Percentiles rank a stretch among this genome's conserved stretches.
phyloP scores from a whole-genome alignment of 2,329 filamentous ascomycete genomes.

The Didymella exigua region DNA sequence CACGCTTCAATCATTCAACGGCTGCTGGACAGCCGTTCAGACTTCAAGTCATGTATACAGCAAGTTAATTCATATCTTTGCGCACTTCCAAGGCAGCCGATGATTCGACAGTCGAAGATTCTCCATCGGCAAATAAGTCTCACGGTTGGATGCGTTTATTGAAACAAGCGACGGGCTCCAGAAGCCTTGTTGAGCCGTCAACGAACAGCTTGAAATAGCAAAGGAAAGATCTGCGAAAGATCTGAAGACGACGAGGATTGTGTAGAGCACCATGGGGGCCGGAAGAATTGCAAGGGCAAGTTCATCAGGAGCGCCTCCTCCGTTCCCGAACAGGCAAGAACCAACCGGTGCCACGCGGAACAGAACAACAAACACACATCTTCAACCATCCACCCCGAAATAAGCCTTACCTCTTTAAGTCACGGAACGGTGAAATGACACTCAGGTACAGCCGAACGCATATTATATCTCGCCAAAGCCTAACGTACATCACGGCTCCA shows the following conservation, averaged over 20 bases:
- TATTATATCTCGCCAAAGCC: not conserved
- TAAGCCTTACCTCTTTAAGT: not conserved
- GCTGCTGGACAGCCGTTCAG: not conserved
- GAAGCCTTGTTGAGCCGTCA: not conserved
- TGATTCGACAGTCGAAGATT: no score
- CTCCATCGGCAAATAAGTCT: not conserved
- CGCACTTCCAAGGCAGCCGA: not conserved
- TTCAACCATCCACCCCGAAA: not conserved
- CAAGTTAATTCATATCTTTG: not conserved
- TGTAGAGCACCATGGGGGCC: not conserved
- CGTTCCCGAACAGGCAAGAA: constrained; percentile 6
- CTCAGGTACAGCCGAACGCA: not conserved
- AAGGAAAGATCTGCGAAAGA: not conserved
- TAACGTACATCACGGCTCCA: not conserved
- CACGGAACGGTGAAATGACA: not conserved
- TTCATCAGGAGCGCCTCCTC: constrained; percentile 14
- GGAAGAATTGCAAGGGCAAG: constrained; percentile 7
- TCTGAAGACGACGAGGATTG: not conserved
- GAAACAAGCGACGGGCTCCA: not conserved
- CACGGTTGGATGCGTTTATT: not conserved
- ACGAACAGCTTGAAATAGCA: not conserved
- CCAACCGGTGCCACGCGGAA: not conserved
- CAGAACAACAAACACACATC: not conserved
- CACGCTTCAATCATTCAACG: not conserved
- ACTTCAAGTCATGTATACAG: not conserved